Percentiles rank a stretch among this genome's conserved stretches.
Conservation (phyloP, 495 filamentous ascomycete genomes). For the Pseudevernia furfuracea region DNA sequence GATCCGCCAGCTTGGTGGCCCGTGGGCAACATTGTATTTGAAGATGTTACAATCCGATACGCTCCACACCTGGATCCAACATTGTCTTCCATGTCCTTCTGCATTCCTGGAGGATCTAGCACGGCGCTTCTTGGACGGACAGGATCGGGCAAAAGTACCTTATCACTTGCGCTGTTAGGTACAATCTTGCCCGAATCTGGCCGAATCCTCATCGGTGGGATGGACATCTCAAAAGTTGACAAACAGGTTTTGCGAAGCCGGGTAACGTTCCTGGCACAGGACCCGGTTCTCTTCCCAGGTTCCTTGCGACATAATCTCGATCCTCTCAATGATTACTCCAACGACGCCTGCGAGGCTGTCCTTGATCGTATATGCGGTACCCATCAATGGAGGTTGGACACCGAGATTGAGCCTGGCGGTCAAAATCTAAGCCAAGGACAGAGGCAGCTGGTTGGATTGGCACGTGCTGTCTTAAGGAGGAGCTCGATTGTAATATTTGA, state of each 20-base stretch:
- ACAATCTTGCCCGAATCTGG: constrained; percentile 45
- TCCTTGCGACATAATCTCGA: constrained; percentile 45
- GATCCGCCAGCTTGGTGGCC: constrained; percentile 72
- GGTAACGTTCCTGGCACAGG: constrained; percentile 57
- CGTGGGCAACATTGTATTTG: constrained; percentile 62
- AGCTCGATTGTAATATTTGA: constrained; percentile 46
- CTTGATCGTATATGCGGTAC: constrained; percentile 45
- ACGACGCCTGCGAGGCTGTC: constrained; percentile 38
- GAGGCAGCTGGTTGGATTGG: constrained; percentile 56
- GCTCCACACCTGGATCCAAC: constrained; percentile 66
- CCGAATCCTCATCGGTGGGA: constrained; percentile 50
- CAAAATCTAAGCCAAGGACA: constrained; percentile 54
- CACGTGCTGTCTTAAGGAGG: constrained; percentile 49
- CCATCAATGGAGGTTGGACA: constrained; percentile 44
- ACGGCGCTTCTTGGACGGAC: constrained; percentile 57
- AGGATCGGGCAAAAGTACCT: constrained; percentile 58
- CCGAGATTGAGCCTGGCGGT: constrained; percentile 39
- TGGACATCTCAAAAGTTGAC: constrained; percentile 53
- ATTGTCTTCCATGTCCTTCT: constrained; percentile 54
- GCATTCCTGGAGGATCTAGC: constrained; percentile 65
- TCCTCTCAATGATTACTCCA: constrained; percentile 30
- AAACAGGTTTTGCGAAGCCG: constrained; percentile 52
- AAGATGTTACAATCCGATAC: constrained; percentile 69
- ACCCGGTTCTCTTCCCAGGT: constrained; percentile 48
- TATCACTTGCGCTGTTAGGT: constrained; percentile 55